Evolutionary conservation across 768 basidiomycete genomes (phyloP).

Genomic region (Sarcomyxa edulis): DNA sequence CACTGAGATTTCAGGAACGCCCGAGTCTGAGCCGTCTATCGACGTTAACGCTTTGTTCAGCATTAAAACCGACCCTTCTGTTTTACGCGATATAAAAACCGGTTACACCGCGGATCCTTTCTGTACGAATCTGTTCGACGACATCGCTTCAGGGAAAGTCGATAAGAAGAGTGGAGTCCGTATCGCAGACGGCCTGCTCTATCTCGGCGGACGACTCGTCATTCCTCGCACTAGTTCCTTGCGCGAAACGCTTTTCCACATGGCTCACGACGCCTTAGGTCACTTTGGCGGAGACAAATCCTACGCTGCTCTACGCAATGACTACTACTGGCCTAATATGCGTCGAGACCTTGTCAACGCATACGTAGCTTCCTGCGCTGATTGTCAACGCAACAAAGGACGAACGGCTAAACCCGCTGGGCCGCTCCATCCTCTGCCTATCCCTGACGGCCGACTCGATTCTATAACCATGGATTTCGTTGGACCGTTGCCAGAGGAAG

Average conservation of each 20-base stretch:
- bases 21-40: background rate
- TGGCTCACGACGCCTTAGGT: too few species aligned
- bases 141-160: too few species aligned
- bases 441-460: too few species aligned
- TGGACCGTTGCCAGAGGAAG: slow-evolving; percentile 20
- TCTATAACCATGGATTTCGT: slow-evolving; percentile 25
- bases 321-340: too few species aligned
- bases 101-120: slow-evolving; percentile 9
- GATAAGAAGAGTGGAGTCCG: background rate
- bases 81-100: background rate
- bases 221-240: slow-evolving; percentile 15
- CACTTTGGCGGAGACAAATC: too few species aligned
- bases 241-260: slow-evolving; percentile 8
- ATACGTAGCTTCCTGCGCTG: slow-evolving; percentile 1
- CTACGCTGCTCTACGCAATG: too few species aligned
- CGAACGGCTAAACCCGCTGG: slow-evolving; percentile 17
- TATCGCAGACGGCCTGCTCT: slow-evolving; percentile 15
- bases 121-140: slow-evolving; percentile 5
- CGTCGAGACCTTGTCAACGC: too few species aligned
- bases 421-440: slow-evolving; percentile 18
- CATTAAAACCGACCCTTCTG: background rate
- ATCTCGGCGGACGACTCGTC: slow-evolving; percentile 6
- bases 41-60: background rate
- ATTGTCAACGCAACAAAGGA: slow-evolving; percentile 22
- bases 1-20: slow-evolving; percentile 9